These are phyloP conservation scores for Cordyceps fumosorosea DNA, from an alignment of 2,329 filamentous ascomycete species.

Conservation along the genomic window DNA sequence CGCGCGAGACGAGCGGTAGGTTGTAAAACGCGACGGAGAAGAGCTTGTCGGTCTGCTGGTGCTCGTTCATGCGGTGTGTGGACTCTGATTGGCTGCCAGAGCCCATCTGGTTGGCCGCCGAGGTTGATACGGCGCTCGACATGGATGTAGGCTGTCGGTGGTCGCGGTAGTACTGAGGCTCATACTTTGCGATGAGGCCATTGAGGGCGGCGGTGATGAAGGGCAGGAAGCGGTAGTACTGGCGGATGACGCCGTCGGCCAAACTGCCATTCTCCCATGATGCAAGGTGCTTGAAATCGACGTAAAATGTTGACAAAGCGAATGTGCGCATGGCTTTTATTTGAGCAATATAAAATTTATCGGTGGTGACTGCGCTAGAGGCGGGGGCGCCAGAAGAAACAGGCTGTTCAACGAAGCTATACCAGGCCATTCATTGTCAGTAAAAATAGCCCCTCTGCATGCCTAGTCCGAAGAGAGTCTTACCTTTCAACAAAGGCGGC, in stretches of 20 bases:
- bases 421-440: background rate
- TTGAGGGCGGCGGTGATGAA: constrained; percentile 85
- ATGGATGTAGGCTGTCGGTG: constrained; percentile 73
- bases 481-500: constrained; percentile 75
- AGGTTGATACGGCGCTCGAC: constrained; percentile 64
- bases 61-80: constrained; percentile 72
- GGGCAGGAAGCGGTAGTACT: constrained; percentile 92
- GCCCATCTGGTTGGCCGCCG: constrained; percentile 56
- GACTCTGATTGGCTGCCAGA: constrained; percentile 59
- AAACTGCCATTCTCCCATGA: constrained; percentile 72
- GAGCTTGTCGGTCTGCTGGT: constrained; percentile 95
- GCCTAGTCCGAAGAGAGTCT: constrained; percentile 17
- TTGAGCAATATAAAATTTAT: constrained; percentile 80
- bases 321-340: constrained; percentile 70
- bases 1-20: constrained; percentile 75
- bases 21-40: constrained; percentile 94
- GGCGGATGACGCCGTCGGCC: constrained; percentile 76
- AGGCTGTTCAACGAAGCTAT: constrained; percentile 62
- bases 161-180: constrained; percentile 87
- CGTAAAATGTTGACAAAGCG: constrained; percentile 76
- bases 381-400: constrained; percentile 55
- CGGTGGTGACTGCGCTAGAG: constrained; percentile 65
- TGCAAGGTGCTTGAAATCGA: constrained; percentile 80
- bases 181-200: constrained; percentile 89
- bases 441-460: background rate